phyloP scores from a whole-genome alignment of 495 filamentous ascomycete species.

The Podospora fimiseda region DNA sequence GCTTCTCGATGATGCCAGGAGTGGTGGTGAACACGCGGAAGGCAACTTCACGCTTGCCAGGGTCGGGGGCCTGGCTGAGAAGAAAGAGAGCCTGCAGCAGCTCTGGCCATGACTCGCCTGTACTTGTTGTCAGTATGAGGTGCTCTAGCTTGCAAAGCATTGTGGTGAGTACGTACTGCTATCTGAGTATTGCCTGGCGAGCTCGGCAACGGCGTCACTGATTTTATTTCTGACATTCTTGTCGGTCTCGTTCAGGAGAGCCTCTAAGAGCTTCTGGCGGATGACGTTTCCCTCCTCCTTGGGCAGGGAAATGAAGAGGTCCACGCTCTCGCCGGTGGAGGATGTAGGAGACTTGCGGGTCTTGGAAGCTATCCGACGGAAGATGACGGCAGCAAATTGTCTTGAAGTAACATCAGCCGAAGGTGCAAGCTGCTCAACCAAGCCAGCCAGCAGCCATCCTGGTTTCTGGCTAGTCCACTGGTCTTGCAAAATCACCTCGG shows the following conservation, averaged over 20 bases:
- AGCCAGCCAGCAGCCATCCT: constrained; percentile 82
- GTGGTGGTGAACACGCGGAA: constrained; percentile 94
- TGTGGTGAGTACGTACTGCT: constrained; percentile 56
- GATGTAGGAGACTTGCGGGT: constrained; percentile 58
- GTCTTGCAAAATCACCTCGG: constrained; percentile 82
- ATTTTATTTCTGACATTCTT: constrained; percentile 83
- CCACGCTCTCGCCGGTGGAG: constrained; percentile 57
- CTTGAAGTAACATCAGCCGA: constrained; percentile 61
- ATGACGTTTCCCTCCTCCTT: constrained; percentile 69
- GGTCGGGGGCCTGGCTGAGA: constrained; percentile 75
- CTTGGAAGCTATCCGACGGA: constrained; percentile 86
- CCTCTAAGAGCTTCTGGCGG: constrained; percentile 70
- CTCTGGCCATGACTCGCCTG: constrained; percentile 86
- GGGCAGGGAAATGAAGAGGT: constrained; percentile 73
- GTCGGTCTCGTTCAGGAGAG: constrained; percentile 62
- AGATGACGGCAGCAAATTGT: constrained; percentile 87
- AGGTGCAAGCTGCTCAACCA: constrained; percentile 83
- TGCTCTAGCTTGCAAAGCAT: background rate
- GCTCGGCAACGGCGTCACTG: constrained; percentile 90
- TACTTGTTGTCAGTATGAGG: constrained; percentile 21
- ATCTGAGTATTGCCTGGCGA: constrained; percentile 91
- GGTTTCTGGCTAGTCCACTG: constrained; percentile 79
- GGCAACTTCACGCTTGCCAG: constrained; percentile 77
- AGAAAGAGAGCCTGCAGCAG: constrained; percentile 78
- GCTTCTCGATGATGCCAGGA: constrained; percentile 91